Evolutionary conservation across 306 rosid genomes (phyloP), one percentile per base, ranked within the genome.

Genomic region (Glycine latifolia): DNA sequence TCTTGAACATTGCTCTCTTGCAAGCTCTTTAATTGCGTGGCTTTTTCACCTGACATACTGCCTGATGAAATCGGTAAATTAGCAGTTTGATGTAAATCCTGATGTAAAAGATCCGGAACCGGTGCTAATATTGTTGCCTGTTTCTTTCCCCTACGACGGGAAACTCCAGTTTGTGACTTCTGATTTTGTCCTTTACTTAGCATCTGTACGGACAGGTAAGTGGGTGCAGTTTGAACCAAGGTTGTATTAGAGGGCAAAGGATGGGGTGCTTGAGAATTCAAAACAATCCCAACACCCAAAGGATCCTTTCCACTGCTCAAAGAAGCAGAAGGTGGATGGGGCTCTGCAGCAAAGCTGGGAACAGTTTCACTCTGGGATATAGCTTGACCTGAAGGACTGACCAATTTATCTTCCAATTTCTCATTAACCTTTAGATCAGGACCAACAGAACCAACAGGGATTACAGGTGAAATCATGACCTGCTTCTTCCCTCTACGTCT

Each of bases 121-220:
- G 86, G 82, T 50, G 82, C 73, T 39, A 83, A 72, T 55, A 60
- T 15, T 55, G 82, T 67, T 16, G 87, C 86, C 76, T 86, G 94
- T 81, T 90, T 94, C 91, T 81, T 96, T 71, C 97, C 99, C 89
- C 97, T 88, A 46, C 97, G 97, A 47, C 95, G 90, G 8, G 94
- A 78, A 77, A 83, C 82, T 67, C 93, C 95, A 9, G 76, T 81
- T 62, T 91, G 98, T 10, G 86, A 81, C 86, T 87, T 93, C 86
- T 66, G 90, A 86, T 72, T 77, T 83, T 81, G 88, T 71, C 86
- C 96, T 83, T 86, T 89, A 68, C 67, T 85, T 86, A 83, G 93
- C 70, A 71, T 7, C 2, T 89, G 90, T 26, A 71, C 67, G 31
- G 93, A 44, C 20, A 89, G 84, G 66, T 66, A 66, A 84, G 85